Base-by-base conservation (phyloP, 73 alveolate genomes). In the Paramecium tetraurelia region DNA sequence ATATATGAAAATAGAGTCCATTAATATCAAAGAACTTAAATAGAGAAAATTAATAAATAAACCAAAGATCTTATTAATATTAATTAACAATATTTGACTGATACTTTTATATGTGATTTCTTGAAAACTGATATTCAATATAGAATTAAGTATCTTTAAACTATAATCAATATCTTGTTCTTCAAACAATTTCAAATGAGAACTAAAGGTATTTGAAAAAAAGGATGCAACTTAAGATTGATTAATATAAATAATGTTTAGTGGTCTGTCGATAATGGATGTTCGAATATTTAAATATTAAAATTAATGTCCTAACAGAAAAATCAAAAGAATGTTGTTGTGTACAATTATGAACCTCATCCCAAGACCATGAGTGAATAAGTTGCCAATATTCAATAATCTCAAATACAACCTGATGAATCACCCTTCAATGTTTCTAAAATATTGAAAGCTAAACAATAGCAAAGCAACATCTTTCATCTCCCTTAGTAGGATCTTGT, bases 341-440 rank as follows among this genome's bases (percentile, higher is more conserved):
- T 41, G 4, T 80, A 80, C 90, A 80, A 80, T 48, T 80, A 80
- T 35, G 90, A 80, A 40, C 90, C 90, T 24, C 43, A 72, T 72
- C 59, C 57, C 0, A 72, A 72, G 68, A 16, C 18, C 12, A 33
- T 21, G 57, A 40, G 9, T 36, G 68, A 72, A 72, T 72, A 72
- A 18, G 36, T 20, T 29, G 6, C 21, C 18, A 72, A 72, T 72
- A 72, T 21, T 35, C 59, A 72, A 20, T 18, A 72, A 36, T 72
- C 86, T 21, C 18, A 21, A 35, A 38, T 72, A 31, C 14, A 68
- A 11, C 46, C 84, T 35, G 59, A 40, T 72, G 86, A 72, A 3
- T 36, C 86, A 36, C 86, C 86, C 7, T 72, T 72, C 14, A 72
- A 72, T 72, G 86, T 72, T 31, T 72, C 86, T 35, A 72, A 72